Conservation (phyloP, 208 protist species). For the Porcisia hertigi region DNA sequence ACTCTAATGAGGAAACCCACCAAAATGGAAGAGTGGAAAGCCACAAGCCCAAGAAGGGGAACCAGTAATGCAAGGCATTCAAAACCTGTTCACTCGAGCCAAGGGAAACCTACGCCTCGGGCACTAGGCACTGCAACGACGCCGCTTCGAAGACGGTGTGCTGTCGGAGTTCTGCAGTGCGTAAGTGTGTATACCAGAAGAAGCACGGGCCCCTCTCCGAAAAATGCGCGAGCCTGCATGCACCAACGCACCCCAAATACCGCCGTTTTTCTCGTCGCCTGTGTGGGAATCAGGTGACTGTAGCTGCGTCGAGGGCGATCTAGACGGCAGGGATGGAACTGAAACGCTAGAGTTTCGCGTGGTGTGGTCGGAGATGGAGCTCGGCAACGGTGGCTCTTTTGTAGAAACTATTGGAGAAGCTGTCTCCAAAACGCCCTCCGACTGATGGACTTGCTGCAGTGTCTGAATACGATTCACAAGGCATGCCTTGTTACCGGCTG, state of each 20-base stretch:
- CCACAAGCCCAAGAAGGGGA: not conserved
- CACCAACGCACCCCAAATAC: conserved; percentile 53
- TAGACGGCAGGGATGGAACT: not conserved
- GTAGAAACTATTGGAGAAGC: not conserved
- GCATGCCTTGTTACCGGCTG: conserved; percentile 47
- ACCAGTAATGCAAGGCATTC: not conserved
- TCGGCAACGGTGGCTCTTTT: not conserved
- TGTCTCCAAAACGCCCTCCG: too few relatives aligned
- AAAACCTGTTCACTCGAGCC: not conserved
- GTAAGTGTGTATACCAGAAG: conserved; percentile 8
- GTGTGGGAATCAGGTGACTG: conserved; percentile 12
- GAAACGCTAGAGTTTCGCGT: conserved; percentile 8
- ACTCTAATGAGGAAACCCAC: not conserved
- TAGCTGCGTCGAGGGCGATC: conserved; percentile 2
- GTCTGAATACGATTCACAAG: conserved; percentile 48
- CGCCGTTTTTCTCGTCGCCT: conserved; percentile 14
- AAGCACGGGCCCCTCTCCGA: conserved; percentile 13
- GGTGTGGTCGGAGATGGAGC: not conserved
- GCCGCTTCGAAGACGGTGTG: conserved; percentile 27
- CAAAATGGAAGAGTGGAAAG: not conserved
- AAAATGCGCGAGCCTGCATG: conserved; percentile 46
- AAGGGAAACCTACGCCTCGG: not conserved
- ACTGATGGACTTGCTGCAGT: not conserved
- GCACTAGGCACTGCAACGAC: conserved; percentile 32
- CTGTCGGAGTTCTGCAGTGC: not conserved